Conservation (phyloP, 2,329 filamentous ascomycete species). For the Fusarium equiseti region DNA sequence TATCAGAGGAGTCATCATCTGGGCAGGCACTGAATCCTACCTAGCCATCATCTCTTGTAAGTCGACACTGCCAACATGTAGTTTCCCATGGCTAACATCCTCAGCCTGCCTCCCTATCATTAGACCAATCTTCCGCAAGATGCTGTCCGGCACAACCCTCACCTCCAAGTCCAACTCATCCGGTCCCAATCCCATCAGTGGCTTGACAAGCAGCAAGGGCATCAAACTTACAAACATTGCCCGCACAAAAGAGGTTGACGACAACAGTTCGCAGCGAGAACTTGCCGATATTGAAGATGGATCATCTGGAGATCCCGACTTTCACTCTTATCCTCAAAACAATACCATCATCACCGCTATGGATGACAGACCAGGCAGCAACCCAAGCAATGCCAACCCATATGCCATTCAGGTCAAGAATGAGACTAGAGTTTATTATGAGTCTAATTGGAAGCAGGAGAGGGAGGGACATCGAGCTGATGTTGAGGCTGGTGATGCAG, state of each 20-base stretch:
- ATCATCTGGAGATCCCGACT: slow-evolving; percentile 29
- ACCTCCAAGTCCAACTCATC: slow-evolving; percentile 27
- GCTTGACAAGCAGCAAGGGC: slow-evolving; percentile 30
- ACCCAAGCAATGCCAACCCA: not conserved
- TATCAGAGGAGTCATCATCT: slow-evolving; percentile 33
- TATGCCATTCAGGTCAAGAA: slow-evolving; percentile 37
- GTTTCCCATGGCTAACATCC: not conserved
- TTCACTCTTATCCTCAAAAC: slow-evolving; percentile 7
- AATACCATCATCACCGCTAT: slow-evolving; percentile 20
- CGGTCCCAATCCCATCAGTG: slow-evolving; percentile 28
- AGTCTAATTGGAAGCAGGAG: not conserved
- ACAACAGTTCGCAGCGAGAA: slow-evolving; percentile 33
- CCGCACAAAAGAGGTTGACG: slow-evolving; percentile 29
- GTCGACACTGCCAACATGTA: not conserved
- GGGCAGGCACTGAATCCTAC: slow-evolving; percentile 29
- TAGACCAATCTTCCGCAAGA: slow-evolving; percentile 23
- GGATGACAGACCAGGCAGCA: slow-evolving; percentile 4
- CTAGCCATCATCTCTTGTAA: slow-evolving; percentile 36
- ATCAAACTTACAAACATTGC: slow-evolving; percentile 28
- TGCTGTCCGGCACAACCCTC: slow-evolving; percentile 22
- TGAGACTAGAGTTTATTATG: slow-evolving; percentile 33
- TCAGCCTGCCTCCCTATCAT: slow-evolving; percentile 33
- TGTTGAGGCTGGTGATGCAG: not conserved
- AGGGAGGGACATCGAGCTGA: not conserved
- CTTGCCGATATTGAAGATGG: slow-evolving; percentile 31